phyloP scores from a whole-genome alignment of 2,329 filamentous ascomycete genomes.

The Colletotrichum liriopes region DNA sequence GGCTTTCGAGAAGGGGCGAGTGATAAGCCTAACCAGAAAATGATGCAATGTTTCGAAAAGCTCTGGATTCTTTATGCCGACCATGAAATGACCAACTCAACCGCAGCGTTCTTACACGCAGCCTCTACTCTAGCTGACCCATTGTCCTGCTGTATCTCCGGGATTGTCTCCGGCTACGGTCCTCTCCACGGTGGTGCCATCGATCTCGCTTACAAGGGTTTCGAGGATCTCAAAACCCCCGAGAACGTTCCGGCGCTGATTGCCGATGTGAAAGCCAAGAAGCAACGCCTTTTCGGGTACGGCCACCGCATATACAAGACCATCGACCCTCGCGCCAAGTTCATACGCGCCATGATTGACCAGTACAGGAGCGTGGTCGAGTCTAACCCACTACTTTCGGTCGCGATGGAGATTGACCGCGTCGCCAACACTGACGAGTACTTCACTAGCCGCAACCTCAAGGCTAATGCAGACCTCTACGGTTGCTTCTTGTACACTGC shows the following conservation, averaged over 20 bases:
- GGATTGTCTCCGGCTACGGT: slow-evolving; percentile 41
- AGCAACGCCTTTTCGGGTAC: slow-evolving; percentile 60
- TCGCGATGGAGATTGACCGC: slow-evolving; percentile 57
- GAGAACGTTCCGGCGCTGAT: slow-evolving; percentile 57
- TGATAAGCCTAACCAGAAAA: slow-evolving; percentile 49
- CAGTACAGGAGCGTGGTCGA: slow-evolving; percentile 43
- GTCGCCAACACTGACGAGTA: slow-evolving; percentile 55
- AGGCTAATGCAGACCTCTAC: slow-evolving; percentile 62
- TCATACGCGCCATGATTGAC: slow-evolving; percentile 50
- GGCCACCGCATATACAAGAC: slow-evolving; percentile 57
- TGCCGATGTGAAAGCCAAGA: slow-evolving; percentile 57
- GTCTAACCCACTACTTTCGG: slow-evolving; percentile 52
- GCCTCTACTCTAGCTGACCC: slow-evolving; percentile 65
- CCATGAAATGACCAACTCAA: slow-evolving; percentile 67
- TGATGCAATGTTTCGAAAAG: slow-evolving; percentile 50
- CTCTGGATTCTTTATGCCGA: slow-evolving; percentile 62
- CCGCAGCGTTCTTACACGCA: slow-evolving; percentile 61
- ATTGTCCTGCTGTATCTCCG: slow-evolving; percentile 55
- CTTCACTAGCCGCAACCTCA: slow-evolving; percentile 54
- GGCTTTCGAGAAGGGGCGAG: slow-evolving; percentile 9
- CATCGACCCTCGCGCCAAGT: slow-evolving; percentile 54
- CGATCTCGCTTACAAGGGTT: slow-evolving; percentile 61
- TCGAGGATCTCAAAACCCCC: slow-evolving; percentile 55
- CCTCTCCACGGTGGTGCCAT: slow-evolving; percentile 64
- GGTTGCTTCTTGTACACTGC: slow-evolving; percentile 59